These are phyloP conservation scores for Jacaranda mimosifolia DNA, from an alignment of 257 asterid species.

Conservation along the genomic window DNA sequence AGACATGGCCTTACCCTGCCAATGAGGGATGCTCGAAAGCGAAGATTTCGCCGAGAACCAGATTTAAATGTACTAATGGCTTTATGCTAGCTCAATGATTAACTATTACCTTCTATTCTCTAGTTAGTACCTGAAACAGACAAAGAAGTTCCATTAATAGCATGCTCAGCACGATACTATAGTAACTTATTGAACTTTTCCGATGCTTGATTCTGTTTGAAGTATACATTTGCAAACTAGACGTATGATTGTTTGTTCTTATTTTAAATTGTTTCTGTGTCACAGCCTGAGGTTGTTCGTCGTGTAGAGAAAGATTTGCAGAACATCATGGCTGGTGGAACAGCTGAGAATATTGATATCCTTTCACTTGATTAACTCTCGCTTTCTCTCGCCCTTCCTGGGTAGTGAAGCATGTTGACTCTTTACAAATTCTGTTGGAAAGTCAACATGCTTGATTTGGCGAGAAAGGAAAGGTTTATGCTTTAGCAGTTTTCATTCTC, in stretches of 20 bases:
- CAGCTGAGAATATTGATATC: conserved; percentile 87
- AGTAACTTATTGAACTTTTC: conserved; percentile 3
- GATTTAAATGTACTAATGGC: conserved; percentile 70
- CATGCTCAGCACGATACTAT: conserved; percentile 8
- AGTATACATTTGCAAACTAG: background rate
- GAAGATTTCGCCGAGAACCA: conserved; percentile 94
- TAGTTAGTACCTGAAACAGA: background rate
- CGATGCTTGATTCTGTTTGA: conserved; percentile 24
- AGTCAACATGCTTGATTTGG: background rate
- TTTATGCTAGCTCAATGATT: background rate
- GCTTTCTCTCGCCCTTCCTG: background rate
- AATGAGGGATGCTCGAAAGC: conserved; percentile 96
- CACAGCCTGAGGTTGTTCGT: conserved; percentile 97
- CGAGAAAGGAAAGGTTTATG: background rate
- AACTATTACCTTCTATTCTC: background rate
- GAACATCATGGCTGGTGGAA: conserved; percentile 97
- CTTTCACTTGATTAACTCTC: conserved; percentile 45
- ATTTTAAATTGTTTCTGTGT: conserved; percentile 32
- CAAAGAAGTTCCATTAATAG: background rate
- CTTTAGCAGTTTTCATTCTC: conserved; percentile 1
- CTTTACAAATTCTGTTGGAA: background rate
- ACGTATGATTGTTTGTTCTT: conserved; percentile 16
- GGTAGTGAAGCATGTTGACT: background rate
- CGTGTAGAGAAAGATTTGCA: conserved; percentile 93
- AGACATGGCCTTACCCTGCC: conserved; percentile 89